Conservation (phyloP, 1,284 basidiomycete genomes). For the Ganoderma multipileum region DNA sequence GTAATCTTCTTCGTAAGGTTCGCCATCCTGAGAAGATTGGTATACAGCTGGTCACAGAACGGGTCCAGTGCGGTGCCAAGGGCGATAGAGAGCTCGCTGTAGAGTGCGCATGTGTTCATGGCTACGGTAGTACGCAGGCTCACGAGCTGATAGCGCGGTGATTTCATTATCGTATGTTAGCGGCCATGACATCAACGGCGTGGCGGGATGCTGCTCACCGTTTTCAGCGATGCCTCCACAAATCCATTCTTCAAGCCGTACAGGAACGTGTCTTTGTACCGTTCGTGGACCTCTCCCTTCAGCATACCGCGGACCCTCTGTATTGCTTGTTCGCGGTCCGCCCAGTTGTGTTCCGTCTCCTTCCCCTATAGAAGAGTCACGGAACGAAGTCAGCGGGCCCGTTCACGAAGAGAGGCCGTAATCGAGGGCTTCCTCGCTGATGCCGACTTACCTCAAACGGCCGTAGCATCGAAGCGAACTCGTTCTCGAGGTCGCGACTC, state of each 20-base stretch:
- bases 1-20: constrained; percentile 96
- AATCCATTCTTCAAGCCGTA: constrained; percentile 78
- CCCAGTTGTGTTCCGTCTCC: constrained; percentile 98
- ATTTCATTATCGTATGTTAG: constrained; percentile 24
- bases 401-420: constrained; percentile 7
- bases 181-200: constrained; percentile 9
- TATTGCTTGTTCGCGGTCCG: constrained; percentile 80
- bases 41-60: constrained; percentile 78
- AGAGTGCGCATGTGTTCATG: constrained; percentile 80
- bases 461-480: constrained; percentile 81
- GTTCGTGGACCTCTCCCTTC: constrained; percentile 79
- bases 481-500: constrained; percentile 83
- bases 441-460: constrained; percentile 72
- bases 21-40: constrained; percentile 85
- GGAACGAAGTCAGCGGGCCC: constrained; percentile 18
- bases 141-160: constrained; percentile 59
- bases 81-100: constrained; percentile 76
- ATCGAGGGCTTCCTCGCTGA: constrained; percentile 2
- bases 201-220: constrained; percentile 58
- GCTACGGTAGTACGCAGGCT: constrained; percentile 95
- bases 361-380: constrained; percentile 66
- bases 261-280: constrained; percentile 80
- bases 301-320: constrained; percentile 91
- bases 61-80: constrained; percentile 81
- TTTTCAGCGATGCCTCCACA: constrained; percentile 86